Evolutionary conservation across 2,329 filamentous ascomycete species (phyloP).

Genomic region (Chrysoporthe puriensis): DNA sequence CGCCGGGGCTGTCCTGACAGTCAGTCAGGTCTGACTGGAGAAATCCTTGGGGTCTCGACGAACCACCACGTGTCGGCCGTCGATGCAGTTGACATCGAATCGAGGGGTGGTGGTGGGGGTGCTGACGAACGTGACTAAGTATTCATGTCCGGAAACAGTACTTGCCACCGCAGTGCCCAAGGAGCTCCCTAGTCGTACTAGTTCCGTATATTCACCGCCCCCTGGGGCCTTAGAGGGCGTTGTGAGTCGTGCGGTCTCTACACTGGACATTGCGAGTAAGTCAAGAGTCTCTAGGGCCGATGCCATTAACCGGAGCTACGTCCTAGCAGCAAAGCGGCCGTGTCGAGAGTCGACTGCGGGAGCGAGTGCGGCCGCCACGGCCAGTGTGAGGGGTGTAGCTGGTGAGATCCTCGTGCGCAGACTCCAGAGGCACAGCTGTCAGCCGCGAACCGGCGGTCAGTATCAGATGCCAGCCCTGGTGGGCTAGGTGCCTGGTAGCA

Average conservation of each 20-base stretch:
- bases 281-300: neutral
- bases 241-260: neutral
- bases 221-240: neutral
- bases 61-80: neutral
- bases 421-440: neutral
- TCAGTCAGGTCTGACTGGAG: neutral
- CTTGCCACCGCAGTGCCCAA: conserved; percentile 13
- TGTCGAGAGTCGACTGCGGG: neutral
- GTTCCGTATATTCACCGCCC: conserved; percentile 14
- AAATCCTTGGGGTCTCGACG: neutral
- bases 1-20: neutral
- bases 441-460: conserved; percentile 7
- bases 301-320: neutral
- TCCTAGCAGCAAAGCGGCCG: neutral
- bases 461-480: neutral
- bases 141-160: conserved; percentile 5
- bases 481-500: neutral
- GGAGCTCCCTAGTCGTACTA: conserved; percentile 16
- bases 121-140: neutral
- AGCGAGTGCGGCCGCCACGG: neutral
- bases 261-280: conserved; percentile 3
- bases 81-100: conserved; percentile 1
- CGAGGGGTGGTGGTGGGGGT: neutral
- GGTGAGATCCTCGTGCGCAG: neutral
- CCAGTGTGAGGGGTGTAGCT: neutral